Percentiles rank a stretch among this genome's conserved stretches.
phyloP scores from a whole-genome alignment of 2,329 filamentous ascomycete species.

The Pseudofabraea citricarpa region DNA sequence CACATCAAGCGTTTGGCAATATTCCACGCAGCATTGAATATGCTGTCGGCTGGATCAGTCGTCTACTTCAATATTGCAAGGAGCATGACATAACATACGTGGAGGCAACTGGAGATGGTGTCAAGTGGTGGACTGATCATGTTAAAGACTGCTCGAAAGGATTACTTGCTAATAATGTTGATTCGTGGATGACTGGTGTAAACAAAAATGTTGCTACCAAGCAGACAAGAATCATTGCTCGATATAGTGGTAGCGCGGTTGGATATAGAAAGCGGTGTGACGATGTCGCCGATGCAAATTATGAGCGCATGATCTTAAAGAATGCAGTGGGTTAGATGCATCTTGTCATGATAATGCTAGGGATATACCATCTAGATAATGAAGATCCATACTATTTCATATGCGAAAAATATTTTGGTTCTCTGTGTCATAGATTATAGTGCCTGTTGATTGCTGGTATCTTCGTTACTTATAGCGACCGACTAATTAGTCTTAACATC shows the following conservation, averaged over 20 bases:
- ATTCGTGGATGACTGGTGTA: constrained; percentile 52
- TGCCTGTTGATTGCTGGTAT: too few relatives aligned
- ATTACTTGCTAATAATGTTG: constrained; percentile 40
- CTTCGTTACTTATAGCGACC: too few relatives aligned
- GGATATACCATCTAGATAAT: too few relatives aligned
- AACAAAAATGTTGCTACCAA: constrained; percentile 45
- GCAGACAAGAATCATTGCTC: constrained; percentile 38
- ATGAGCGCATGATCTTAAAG: constrained; percentile 2
- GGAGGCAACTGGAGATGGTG: constrained; percentile 35
- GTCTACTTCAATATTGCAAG: constrained; percentile 29
- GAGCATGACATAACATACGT: constrained; percentile 30
- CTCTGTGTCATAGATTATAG: too few relatives aligned
- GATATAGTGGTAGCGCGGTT: constrained; percentile 40
- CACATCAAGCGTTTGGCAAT: constrained; percentile 40
- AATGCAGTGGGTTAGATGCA: too few relatives aligned
- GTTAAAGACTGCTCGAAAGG: constrained; percentile 41
- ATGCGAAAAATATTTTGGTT: too few relatives aligned
- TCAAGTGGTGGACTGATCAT: constrained; percentile 41
- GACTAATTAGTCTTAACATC: too few relatives aligned
- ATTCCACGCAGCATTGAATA: constrained; percentile 37
- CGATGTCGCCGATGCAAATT: constrained; percentile 18
- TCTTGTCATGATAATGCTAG: too few relatives aligned
- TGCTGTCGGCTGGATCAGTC: constrained; percentile 33
- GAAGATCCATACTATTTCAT: too few relatives aligned
- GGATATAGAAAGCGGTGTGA: constrained; percentile 36